phyloP scores from a whole-genome alignment of 441 rosid species.

The Isatis lusitanica region DNA sequence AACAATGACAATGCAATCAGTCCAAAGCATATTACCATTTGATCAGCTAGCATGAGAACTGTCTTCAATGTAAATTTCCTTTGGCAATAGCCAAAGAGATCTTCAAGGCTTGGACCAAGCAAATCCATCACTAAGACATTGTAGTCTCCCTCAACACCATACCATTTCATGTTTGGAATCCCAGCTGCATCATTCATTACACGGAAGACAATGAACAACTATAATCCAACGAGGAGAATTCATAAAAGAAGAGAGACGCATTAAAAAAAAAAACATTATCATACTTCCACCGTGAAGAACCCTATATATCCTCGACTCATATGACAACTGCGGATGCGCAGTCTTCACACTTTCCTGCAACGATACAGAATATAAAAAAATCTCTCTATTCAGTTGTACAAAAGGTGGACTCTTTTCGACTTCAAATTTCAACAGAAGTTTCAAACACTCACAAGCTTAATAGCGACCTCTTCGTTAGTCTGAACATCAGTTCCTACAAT shows the following conservation, averaged over 20 bases:
- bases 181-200: constrained; percentile 57
- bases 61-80: constrained; percentile 82
- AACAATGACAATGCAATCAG: neutral
- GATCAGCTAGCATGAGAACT: constrained; percentile 94
- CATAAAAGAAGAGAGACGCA: neutral
- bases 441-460: constrained; percentile 76
- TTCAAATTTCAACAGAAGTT: neutral
- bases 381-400: neutral
- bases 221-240: neutral
- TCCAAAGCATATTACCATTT: constrained; percentile 54
- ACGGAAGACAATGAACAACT: neutral
- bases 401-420: neutral
- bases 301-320: constrained; percentile 82
- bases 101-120: constrained; percentile 96
- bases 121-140: constrained; percentile 94
- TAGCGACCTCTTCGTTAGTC: constrained; percentile 90
- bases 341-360: constrained; percentile 82
- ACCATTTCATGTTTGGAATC: constrained; percentile 87
- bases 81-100: constrained; percentile 81
- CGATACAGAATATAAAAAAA: neutral
- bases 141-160: constrained; percentile 86
- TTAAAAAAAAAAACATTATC: neutral
- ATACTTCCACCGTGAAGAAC: constrained; percentile 94
- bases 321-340: constrained; percentile 82
- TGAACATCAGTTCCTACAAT: constrained; percentile 76